A percentile compares a stretch with the other conserved stretches of the same genome.
Evolutionary conservation across 1,284 basidiomycete species (phyloP).

Genomic region (Malassezia dermatis): DNA sequence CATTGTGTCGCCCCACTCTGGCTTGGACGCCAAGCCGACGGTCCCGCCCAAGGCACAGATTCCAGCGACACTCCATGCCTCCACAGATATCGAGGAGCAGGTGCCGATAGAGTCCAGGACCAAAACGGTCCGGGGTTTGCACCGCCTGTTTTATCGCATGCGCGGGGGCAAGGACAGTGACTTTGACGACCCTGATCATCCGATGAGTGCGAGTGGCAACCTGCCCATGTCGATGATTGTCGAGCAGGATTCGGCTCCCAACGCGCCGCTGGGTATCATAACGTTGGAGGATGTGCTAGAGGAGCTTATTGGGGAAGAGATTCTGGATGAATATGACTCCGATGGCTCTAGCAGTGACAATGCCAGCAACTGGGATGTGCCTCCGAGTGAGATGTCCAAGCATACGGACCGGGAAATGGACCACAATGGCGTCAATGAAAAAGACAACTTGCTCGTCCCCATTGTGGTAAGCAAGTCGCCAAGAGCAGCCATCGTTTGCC

Average conservation of each 20-base stretch:
- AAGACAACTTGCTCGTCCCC: background rate
- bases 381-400: background rate
- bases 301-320: slow-evolving; percentile 50
- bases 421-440: background rate
- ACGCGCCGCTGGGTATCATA: slow-evolving; percentile 71
- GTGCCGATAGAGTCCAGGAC: background rate
- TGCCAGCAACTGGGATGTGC: background rate
- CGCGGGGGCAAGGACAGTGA: slow-evolving; percentile 6
- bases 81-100: background rate
- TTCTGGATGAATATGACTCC: slow-evolving; percentile 41
- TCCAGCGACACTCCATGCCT: background rate
- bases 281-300: slow-evolving; percentile 85
- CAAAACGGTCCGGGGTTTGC: slow-evolving; percentile 14
- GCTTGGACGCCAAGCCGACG: slow-evolving; percentile 12
- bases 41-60: slow-evolving; percentile 6
- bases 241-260: slow-evolving; percentile 16
- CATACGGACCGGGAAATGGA: background rate
- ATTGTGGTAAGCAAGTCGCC: background rate
- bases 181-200: slow-evolving; percentile 42
- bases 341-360: slow-evolving; percentile 14
- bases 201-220: slow-evolving; percentile 7
- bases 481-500: background rate
- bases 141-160: slow-evolving; percentile 8
- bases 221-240: slow-evolving; percentile 1
- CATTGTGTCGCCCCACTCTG: slow-evolving; percentile 56